Evolutionary conservation across 345 rosid genomes (phyloP).

Genomic region (Citrus unshiu): DNA sequence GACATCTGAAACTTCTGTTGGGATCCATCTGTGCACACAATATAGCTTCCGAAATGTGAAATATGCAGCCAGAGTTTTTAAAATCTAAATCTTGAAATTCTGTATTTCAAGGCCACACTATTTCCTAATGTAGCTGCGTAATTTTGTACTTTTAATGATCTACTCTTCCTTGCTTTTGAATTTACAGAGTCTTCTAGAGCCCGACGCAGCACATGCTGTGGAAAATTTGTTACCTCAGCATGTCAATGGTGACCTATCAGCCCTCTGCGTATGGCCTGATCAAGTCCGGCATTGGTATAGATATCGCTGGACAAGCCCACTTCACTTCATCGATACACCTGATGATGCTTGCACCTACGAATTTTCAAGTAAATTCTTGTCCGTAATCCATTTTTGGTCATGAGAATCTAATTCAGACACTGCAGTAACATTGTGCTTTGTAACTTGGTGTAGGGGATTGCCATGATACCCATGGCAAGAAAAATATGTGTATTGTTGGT

Average conservation of each 20-base stretch:
- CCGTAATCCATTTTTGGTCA: not conserved
- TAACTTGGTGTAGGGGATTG: constrained; percentile 67
- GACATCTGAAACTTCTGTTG: not conserved
- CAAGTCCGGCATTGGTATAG: constrained; percentile 73
- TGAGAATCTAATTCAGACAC: not conserved
- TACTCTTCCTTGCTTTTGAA: not conserved
- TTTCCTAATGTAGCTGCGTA: not conserved
- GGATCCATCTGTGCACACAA: not conserved
- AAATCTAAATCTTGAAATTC: not conserved
- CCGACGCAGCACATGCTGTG: constrained; percentile 66
- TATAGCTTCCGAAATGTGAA: not conserved
- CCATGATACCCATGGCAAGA: constrained; percentile 51
- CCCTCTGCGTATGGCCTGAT: constrained; percentile 70
- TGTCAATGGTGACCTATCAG: constrained; percentile 54
- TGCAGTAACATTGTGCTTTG: not conserved
- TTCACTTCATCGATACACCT: constrained; percentile 77
- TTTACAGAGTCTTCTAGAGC: constrained; percentile 57
- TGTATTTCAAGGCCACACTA: not conserved
- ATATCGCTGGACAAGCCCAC: constrained; percentile 73
- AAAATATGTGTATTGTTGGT: constrained; percentile 79
- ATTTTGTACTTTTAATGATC: not conserved
- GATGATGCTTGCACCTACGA: constrained; percentile 55
- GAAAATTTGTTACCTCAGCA: constrained; percentile 47
- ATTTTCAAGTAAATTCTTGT: constrained; percentile 38
- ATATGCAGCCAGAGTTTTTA: not conserved